Evolutionary conservation across 1,139 yeast genomes (phyloP).

Genomic region (Yamadazyma dendronema): DNA sequence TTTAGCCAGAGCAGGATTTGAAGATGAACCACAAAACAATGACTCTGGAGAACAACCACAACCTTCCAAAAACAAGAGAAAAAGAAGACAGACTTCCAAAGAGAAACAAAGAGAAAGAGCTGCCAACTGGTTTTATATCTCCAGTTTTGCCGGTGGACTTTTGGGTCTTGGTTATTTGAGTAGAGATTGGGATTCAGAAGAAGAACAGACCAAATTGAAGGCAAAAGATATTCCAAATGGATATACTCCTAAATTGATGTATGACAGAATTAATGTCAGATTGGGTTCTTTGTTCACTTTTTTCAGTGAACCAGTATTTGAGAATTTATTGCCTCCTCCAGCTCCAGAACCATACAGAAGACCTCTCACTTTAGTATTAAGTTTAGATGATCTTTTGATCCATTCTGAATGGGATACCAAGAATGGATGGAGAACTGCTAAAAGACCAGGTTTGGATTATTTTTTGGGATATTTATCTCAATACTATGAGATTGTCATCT

Average conservation of each 20-base stretch:
- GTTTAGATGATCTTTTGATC: slow-evolving; percentile 84
- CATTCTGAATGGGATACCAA: slow-evolving; percentile 92
- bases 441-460: slow-evolving; percentile 98
- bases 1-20: slow-evolving; percentile 82
- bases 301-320: slow-evolving; percentile 92
- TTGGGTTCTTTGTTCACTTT: slow-evolving; percentile 73
- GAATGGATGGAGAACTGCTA: slow-evolving; percentile 97
- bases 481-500: slow-evolving; percentile 92
- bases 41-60: slow-evolving; percentile 10
- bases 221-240: slow-evolving; percentile 65
- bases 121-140: slow-evolving; percentile 68
- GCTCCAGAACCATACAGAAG: slow-evolving; percentile 92
- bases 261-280: slow-evolving; percentile 68
- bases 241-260: slow-evolving; percentile 62
- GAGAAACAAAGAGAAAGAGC: slow-evolving; percentile 55
- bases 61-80: slow-evolving; percentile 40
- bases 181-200: slow-evolving; percentile 85
- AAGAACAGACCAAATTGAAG: slow-evolving; percentile 53
- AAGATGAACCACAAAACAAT: slow-evolving; percentile 24
- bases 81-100: slow-evolving; percentile 61
- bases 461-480: slow-evolving; percentile 92
- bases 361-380: slow-evolving; percentile 85
- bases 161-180: slow-evolving; percentile 74
- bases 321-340: slow-evolving; percentile 83
- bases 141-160: slow-evolving; percentile 56